Conservation (phyloP, 2,329 filamentous ascomycete species). For the Ophiostoma himal-ulmi region DNA sequence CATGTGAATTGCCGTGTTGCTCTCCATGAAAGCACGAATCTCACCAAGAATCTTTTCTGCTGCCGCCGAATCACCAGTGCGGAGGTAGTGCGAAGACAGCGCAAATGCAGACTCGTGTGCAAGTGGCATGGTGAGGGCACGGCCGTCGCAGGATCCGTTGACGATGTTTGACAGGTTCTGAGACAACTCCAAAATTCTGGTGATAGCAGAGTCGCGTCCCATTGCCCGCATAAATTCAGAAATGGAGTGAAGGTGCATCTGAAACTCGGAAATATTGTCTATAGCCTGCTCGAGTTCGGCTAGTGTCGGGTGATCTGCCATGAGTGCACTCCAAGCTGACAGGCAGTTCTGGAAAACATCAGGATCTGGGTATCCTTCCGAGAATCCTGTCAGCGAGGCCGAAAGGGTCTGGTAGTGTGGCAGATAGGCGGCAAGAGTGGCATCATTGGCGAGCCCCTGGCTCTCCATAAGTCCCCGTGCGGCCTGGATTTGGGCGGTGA, state of each 20-base stretch:
- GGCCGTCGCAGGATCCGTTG: neutral
- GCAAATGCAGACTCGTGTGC: constrained; percentile 43
- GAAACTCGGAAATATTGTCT: constrained; percentile 45
- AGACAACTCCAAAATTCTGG: constrained; percentile 44
- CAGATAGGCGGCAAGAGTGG: constrained; percentile 40
- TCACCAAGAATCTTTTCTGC: constrained; percentile 51
- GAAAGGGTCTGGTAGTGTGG: constrained; percentile 45
- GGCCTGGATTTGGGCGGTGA: constrained; percentile 39
- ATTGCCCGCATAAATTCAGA: constrained; percentile 48
- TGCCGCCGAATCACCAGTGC: constrained; percentile 46
- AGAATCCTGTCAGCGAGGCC: constrained; percentile 41
- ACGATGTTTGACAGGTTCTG: constrained; percentile 37
- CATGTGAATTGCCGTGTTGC: constrained; percentile 31
- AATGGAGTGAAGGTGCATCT: constrained; percentile 47
- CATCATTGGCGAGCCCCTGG: constrained; percentile 42
- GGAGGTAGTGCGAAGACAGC: constrained; percentile 49
- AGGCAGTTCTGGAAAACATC: constrained; percentile 35
- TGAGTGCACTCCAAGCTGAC: constrained; percentile 41
- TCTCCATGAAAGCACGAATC: constrained; percentile 46
- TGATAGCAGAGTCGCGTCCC: constrained; percentile 44
- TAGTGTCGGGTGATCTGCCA: constrained; percentile 36
- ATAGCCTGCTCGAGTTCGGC: constrained; percentile 41
- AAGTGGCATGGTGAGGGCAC: constrained; percentile 31
- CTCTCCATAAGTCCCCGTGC: constrained; percentile 35
- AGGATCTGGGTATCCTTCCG: constrained; percentile 36